phyloP scores from a whole-genome alignment of 1,284 basidiomycete species.

The Trichosporon coremiiforme region DNA sequence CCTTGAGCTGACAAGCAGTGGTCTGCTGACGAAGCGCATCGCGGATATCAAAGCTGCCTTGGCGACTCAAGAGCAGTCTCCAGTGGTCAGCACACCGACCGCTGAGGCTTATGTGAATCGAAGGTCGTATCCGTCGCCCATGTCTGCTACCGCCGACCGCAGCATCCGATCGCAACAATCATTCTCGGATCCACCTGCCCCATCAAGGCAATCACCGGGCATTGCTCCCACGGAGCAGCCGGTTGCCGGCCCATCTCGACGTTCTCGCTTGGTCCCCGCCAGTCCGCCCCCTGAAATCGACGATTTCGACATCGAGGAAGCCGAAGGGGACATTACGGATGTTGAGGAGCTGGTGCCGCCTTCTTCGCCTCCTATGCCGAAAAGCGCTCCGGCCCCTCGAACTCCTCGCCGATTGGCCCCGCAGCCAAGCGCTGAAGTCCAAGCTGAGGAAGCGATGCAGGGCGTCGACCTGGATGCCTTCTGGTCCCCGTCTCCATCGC shows the following conservation, averaged over 20 bases:
- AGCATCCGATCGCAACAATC: background rate
- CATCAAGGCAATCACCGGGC: background rate
- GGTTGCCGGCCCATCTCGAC: conserved; percentile 25
- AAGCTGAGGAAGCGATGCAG: conserved; percentile 28
- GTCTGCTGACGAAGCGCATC: conserved; percentile 40
- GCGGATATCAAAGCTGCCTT: conserved; percentile 45
- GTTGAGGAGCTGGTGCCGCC: conserved; percentile 36
- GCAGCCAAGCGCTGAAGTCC: background rate
- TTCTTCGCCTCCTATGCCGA: conserved; percentile 32
- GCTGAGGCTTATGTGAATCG: background rate
- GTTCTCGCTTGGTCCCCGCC: conserved; percentile 7
- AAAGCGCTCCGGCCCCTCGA: background rate
- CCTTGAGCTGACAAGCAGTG: conserved; percentile 27
- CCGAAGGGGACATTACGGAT: conserved; percentile 30
- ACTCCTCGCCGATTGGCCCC: background rate
- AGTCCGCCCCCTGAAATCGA: conserved; percentile 36
- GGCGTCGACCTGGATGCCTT: conserved; percentile 37
- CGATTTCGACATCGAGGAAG: conserved; percentile 40
- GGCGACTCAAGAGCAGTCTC: conserved; percentile 25
- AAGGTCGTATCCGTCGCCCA: conserved; percentile 13
- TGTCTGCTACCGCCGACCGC: background rate
- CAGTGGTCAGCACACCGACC: conserved; percentile 14
- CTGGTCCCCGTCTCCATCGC: conserved; percentile 39
- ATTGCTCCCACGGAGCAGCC: background rate
- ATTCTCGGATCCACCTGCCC: background rate